These are phyloP conservation scores for Chalciporus sphaerocephalus DNA, from an alignment of 768 basidiomycete genomes.

Conservation along the genomic window DNA sequence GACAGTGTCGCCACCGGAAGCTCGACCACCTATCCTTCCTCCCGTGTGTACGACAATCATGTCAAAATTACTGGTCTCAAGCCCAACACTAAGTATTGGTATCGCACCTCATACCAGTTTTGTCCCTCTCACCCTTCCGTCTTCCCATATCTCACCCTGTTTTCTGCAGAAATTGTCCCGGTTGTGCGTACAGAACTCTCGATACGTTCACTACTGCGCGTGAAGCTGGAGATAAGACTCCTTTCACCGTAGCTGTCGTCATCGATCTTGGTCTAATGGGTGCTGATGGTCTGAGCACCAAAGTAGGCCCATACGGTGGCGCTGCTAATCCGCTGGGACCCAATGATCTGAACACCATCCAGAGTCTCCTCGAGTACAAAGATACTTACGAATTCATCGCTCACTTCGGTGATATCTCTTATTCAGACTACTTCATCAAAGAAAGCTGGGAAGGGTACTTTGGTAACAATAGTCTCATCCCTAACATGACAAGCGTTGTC, in stretches of 20 bases:
- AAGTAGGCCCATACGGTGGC: constrained; percentile 22
- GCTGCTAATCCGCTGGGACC: constrained; percentile 22
- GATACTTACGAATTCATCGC: constrained; percentile 27
- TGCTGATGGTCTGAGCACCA: constrained; percentile 26
- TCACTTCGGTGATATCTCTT: constrained; percentile 25
- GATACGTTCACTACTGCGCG: constrained; percentile 26
- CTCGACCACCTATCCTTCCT: constrained; percentile 23
- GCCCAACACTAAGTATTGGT: constrained; percentile 26
- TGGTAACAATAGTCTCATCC: constrained; percentile 24
- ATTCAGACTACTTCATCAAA: constrained; percentile 27
- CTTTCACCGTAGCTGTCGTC: constrained; percentile 24
- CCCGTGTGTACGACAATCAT: constrained; percentile 28
- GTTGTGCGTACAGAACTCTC: constrained; percentile 22
- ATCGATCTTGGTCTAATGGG: constrained; percentile 29
- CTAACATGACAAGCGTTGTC: constrained; percentile 22
- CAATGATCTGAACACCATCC: constrained; percentile 27
- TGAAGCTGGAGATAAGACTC: constrained; percentile 14
- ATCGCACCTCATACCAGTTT: constrained; percentile 26
- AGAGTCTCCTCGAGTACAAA: constrained; percentile 26
- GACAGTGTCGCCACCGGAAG: constrained; percentile 17
- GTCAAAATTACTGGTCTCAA: constrained; percentile 24
- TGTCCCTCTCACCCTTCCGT: background rate
- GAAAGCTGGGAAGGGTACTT: constrained; percentile 32
- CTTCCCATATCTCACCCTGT: background rate
- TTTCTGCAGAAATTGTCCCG: constrained; percentile 20